A percentile compares a stretch with the other conserved stretches of the same genome.
phyloP scores from a whole-genome alignment of 2,329 filamentous ascomycete genomes.

The Colletotrichum gigasporum region DNA sequence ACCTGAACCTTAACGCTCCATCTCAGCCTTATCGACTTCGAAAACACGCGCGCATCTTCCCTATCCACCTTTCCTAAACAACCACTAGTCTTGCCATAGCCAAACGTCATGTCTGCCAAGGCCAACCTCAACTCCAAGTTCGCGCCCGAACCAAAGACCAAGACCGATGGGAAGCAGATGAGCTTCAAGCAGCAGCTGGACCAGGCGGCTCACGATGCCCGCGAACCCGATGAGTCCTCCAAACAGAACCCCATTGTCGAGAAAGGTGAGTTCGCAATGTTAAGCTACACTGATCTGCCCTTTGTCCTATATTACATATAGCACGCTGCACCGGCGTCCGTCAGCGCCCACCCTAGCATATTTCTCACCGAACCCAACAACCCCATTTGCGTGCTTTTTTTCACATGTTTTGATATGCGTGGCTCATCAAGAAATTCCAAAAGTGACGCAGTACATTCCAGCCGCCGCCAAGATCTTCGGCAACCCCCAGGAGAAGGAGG shows the following conservation, averaged over 20 bases:
- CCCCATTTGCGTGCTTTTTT: neutral
- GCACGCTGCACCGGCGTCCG: neutral
- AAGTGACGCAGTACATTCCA: constrained; percentile 56
- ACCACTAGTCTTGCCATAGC: neutral
- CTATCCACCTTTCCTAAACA: neutral
- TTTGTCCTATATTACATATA: neutral
- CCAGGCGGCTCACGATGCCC: constrained; percentile 47
- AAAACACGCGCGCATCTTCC: neutral
- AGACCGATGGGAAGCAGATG: constrained; percentile 31
- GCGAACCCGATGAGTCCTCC: constrained; percentile 35
- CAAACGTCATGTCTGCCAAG: constrained; percentile 16
- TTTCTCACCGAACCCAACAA: neutral
- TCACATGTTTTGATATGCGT: neutral
- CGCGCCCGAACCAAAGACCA: constrained; percentile 24
- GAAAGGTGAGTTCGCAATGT: constrained; percentile 46
- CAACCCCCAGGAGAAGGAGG: constrained; percentile 39
- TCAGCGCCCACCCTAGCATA: neutral
- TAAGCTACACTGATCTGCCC: neutral
- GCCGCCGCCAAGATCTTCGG: constrained; percentile 52
- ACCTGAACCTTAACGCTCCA: neutral
- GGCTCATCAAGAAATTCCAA: constrained; percentile 21
- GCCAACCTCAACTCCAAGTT: constrained; percentile 23
- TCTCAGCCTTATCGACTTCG: constrained; percentile 1
- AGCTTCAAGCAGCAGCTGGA: constrained; percentile 57
- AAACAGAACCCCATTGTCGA: constrained; percentile 49